Percentiles rank a stretch among this genome's conserved stretches.
Conservation (phyloP, 345 rosid genomes). For the Litchi chinensis region DNA sequence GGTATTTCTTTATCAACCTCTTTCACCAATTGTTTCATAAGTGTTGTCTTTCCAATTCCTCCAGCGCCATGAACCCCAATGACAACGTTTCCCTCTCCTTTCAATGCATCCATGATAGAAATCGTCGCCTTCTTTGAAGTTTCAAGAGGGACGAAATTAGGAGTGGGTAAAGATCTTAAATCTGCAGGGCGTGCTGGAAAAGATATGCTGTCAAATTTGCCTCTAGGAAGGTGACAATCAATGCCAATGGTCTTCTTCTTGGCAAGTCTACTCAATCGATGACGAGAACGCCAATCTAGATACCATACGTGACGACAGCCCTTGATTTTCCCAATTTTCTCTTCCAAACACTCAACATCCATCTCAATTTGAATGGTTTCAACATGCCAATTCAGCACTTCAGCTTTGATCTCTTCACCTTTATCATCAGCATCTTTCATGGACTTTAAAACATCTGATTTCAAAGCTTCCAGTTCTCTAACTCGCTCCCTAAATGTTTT, state of each 20-base stretch:
- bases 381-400: neutral
- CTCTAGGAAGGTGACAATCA: neutral
- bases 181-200: neutral
- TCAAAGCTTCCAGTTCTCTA: neutral
- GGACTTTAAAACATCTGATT: neutral
- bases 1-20: too few relatives aligned
- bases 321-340: neutral
- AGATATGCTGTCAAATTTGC: neutral
- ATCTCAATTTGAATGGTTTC: neutral
- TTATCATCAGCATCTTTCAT: neutral
- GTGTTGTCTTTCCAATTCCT: conserved; percentile 6
- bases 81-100: neutral
- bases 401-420: conserved; percentile 11
- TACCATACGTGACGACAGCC: neutral
- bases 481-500: neutral
- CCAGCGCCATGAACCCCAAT: conserved; percentile 3
- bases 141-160: neutral
- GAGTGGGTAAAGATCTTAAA: neutral
- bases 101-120: neutral
- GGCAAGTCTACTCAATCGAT: neutral
- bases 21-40: conserved; percentile 6
- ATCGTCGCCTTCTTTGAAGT: neutral
- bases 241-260: neutral
- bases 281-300: conserved; percentile 2
- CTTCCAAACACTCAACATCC: neutral